Conservation (phyloP, 1,284 basidiomycete genomes). For the Coriolopsis trogii region DNA sequence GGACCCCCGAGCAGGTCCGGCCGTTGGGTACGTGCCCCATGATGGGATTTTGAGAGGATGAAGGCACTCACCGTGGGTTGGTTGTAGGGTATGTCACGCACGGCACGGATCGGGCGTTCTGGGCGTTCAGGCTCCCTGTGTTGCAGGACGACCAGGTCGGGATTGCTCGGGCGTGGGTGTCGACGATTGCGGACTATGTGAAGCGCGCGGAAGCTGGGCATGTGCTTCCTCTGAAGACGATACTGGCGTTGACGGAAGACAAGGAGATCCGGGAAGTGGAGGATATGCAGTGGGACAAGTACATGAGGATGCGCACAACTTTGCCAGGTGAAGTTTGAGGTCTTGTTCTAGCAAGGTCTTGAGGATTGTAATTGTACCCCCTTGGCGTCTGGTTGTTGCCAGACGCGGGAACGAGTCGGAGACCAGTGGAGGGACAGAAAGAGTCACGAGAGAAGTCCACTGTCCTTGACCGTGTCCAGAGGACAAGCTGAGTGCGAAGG, state of each 20-base stretch:
- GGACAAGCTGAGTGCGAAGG: background rate
- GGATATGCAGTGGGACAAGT: constrained; percentile 52
- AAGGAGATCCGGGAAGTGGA: constrained; percentile 54
- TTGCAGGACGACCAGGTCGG: constrained; percentile 45
- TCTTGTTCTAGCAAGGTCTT: background rate
- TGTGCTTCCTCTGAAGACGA: constrained; percentile 37
- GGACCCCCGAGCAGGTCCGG: constrained; percentile 63
- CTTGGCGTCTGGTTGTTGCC: too few species aligned
- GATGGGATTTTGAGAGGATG: background rate
- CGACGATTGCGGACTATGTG: constrained; percentile 46
- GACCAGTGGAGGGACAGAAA: too few species aligned
- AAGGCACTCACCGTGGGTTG: constrained; percentile 20
- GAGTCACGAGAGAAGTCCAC: too few species aligned
- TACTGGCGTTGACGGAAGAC: constrained; percentile 54
- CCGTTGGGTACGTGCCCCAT: constrained; percentile 47
- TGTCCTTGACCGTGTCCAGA: background rate
- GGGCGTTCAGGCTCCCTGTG: constrained; percentile 47
- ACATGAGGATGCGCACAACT: constrained; percentile 35
- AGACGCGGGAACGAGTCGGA: too few species aligned
- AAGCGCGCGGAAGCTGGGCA: constrained; percentile 39
- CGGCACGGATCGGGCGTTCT: constrained; percentile 57
- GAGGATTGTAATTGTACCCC: too few species aligned
- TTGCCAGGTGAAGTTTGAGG: constrained; percentile 19
- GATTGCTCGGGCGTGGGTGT: constrained; percentile 54
- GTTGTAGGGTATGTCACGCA: constrained; percentile 68